Base-by-base conservation (phyloP, 2,329 filamentous ascomycete genomes). In the Tetracladium maxilliforme region DNA sequence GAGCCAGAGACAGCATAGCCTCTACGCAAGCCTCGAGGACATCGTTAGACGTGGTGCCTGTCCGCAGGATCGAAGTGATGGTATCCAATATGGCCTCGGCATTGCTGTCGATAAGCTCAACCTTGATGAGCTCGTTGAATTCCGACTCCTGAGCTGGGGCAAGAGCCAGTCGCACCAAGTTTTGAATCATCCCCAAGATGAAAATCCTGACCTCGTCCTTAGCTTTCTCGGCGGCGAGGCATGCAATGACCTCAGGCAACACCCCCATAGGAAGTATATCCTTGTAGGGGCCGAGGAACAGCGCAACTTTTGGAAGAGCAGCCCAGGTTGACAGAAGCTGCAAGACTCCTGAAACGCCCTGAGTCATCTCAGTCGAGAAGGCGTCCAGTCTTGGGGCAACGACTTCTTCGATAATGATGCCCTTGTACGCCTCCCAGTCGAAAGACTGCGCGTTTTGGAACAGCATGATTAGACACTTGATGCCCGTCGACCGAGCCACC, bases 141-240 rank as follows among this genome's bases (percentile, higher is more conserved):
- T 49, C 63, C 2, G 60, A 62, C 31, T 70, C 61, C 9, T 52
- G 42, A 5, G 64, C 57, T 7, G 68, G 57, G 2, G 64, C 61
- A 26, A 58, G 54, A 3, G 70, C 64, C 24, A 77, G 52, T 27
- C 60, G 61, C 17, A 83, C 63, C 17, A 87, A 55, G 28, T 72
- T 77, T 21, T 68, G 64, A 22, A 98, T 48, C 21, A 95, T 75
- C 8, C 71, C 64, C 16, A 98, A 57, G 2, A 86, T 70, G 44
- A 82, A 92, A 1, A 79, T 53, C 42, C 86, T 90, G 28, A 98
- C 86, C 29, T 84, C 76, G 33, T 87, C 80, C 46, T 90, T 90
- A 1, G 80, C 71, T 27, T 79, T 87, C 22, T 68, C 61, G 6
- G 78, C 61, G 5, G 63, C 61, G 14, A 98, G 54, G 38, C 76